Conservation (phyloP, 345 rosid genomes). For the Sonneratia caseolaris region DNA sequence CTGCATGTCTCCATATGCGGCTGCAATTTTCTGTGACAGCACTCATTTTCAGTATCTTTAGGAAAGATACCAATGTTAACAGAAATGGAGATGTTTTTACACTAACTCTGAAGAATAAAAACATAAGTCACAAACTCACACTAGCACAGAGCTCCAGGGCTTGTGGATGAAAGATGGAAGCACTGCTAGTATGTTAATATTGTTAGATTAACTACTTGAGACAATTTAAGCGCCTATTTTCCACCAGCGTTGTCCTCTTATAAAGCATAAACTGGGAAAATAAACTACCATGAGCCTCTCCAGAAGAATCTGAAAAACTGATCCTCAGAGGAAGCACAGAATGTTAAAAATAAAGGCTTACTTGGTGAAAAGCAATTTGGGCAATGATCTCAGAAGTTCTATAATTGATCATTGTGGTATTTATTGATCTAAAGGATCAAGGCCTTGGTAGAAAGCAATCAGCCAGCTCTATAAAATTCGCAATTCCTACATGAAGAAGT, state of each 20-base stretch:
- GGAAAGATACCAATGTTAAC: conserved; percentile 1
- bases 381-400: background rate
- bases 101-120: background rate
- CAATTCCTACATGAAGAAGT: conserved; percentile 47
- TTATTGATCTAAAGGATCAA: conserved; percentile 42
- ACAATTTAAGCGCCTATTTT: background rate
- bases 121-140: conserved; percentile 33
- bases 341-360: conserved; percentile 72
- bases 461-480: conserved; percentile 84
- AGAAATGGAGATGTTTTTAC: background rate
- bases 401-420: background rate
- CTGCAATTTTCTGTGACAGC: conserved; percentile 68
- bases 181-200: conserved; percentile 19
- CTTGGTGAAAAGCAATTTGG: conserved; percentile 25
- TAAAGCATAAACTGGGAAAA: background rate
- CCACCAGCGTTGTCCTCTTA: background rate
- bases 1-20: conserved; percentile 94
- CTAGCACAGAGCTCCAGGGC: conserved; percentile 95
- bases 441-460: conserved; percentile 86
- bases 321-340: conserved; percentile 66
- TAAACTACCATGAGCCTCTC: conserved; percentile 71
- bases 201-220: background rate
- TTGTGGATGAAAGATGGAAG: conserved; percentile 64
- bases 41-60: conserved; percentile 4
- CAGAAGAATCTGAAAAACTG: conserved; percentile 60